phyloP scores from a whole-genome alignment of 2,329 filamentous ascomycete genomes.

The Macroventuria anomochaeta region DNA sequence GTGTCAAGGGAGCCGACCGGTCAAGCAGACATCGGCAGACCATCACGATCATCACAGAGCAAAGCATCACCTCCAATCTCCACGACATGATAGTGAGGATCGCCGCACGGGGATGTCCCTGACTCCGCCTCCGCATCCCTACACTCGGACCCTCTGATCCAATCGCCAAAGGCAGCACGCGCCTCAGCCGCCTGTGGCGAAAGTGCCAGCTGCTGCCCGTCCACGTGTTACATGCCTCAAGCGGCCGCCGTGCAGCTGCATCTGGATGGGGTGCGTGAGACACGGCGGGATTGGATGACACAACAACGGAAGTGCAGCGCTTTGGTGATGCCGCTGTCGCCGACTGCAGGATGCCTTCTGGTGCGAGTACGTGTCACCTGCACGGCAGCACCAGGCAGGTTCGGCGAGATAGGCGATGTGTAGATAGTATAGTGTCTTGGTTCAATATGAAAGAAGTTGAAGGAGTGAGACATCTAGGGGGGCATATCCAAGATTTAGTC shows the following conservation, averaged over 20 bases:
- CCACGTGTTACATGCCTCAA: conserved; percentile 30
- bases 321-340: conserved; percentile 14
- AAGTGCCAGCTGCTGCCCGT: conserved; percentile 13
- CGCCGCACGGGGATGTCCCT: conserved; percentile 12
- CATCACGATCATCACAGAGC: neutral
- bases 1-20: conserved; percentile 3
- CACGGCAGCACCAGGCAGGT: conserved; percentile 23
- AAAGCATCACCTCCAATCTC: conserved; percentile 8
- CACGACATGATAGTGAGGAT: conserved; percentile 15
- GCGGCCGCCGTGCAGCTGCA: conserved; percentile 17
- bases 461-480: conserved; percentile 7
- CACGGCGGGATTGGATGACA: conserved; percentile 13
- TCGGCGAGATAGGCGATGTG: conserved; percentile 23
- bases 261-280: conserved; percentile 11
- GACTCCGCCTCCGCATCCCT: conserved; percentile 1
- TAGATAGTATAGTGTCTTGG: conserved; percentile 9
- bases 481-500: neutral
- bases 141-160: neutral
- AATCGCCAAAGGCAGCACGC: conserved; percentile 14
- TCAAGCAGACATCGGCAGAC: neutral
- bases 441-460: conserved; percentile 1
- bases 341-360: conserved; percentile 23
- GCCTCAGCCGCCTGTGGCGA: conserved; percentile 19
- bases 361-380: conserved; percentile 33
- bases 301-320: conserved; percentile 9